These are phyloP conservation scores for Osmanthus fragrans DNA, from an alignment of 257 asterid genomes.

Conservation along the genomic window DNA sequence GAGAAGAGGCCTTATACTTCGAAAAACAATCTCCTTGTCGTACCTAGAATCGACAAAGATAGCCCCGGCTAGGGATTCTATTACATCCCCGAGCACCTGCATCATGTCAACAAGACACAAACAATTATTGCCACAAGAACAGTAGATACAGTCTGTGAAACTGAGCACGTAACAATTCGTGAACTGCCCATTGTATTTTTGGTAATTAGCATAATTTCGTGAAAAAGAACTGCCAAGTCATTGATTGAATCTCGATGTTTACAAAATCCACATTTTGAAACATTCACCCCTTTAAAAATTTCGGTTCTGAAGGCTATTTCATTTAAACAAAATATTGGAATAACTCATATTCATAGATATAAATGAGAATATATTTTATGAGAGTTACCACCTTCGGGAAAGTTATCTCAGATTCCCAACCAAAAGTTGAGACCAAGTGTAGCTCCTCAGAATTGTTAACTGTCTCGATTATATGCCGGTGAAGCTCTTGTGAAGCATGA, in stretches of 20 bases:
- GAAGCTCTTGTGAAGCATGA: constrained; percentile 66
- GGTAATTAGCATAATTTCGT: not conserved
- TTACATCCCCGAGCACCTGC: constrained; percentile 83
- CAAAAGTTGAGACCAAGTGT: constrained; percentile 48
- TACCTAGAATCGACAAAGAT: constrained; percentile 71
- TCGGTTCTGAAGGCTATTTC: not conserved
- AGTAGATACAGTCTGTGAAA: not conserved
- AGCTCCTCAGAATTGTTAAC: constrained; percentile 27
- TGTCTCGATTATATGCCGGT: constrained; percentile 45
- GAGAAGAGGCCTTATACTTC: constrained; percentile 66
- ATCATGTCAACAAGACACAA: not conserved
- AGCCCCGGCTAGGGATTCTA: constrained; percentile 91
- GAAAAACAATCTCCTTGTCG: constrained; percentile 49
- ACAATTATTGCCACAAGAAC: not conserved
- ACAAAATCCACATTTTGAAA: not conserved
- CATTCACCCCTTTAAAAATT: not conserved
- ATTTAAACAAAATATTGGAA: not conserved
- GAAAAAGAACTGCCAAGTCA: not conserved
- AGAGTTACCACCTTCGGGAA: constrained; percentile 64
- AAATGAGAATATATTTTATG: not conserved
- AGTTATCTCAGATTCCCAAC: constrained; percentile 63
- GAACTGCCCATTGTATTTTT: not conserved
- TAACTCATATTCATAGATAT: too few relatives aligned
- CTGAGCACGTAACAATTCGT: not conserved
- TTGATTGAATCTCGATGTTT: not conserved